These are phyloP conservation scores for Debaryomyces sp. DNA, from an alignment of 1,139 yeast genomes.

Conservation along the genomic window DNA sequence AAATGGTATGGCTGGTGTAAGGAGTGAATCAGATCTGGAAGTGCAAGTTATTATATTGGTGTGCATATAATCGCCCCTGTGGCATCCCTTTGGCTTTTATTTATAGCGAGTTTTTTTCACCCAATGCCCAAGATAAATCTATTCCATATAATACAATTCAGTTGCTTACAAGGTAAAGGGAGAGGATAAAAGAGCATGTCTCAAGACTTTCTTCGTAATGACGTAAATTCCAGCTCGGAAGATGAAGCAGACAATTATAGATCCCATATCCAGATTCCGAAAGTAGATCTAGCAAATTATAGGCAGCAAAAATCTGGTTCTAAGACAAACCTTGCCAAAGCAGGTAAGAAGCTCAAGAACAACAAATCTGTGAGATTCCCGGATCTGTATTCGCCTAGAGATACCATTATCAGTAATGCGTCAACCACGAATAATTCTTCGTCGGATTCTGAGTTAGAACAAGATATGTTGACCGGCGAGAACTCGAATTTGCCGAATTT, in stretches of 20 bases:
- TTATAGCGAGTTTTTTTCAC: too few relatives aligned
- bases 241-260: conserved; percentile 25
- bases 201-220: neutral
- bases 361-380: conserved; percentile 33
- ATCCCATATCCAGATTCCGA: conserved; percentile 32
- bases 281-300: conserved; percentile 26
- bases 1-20: too few relatives aligned
- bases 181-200: neutral
- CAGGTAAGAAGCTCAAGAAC: conserved; percentile 32
- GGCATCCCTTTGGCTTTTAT: too few relatives aligned
- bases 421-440: conserved; percentile 29
- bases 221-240: conserved; percentile 20
- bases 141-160: too few relatives aligned
- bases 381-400: conserved; percentile 28
- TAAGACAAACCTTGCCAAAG: conserved; percentile 31
- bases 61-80: too few relatives aligned
- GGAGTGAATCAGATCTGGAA: too few relatives aligned
- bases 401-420: conserved; percentile 27
- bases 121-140: too few relatives aligned
- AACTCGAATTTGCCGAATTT: conserved; percentile 22
- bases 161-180: neutral
- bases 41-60: too few relatives aligned
- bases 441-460: conserved; percentile 19
- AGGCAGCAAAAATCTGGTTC: conserved; percentile 25
- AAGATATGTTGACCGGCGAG: conserved; percentile 14